A percentile compares a stretch with the other conserved stretches of the same genome.
Evolutionary conservation across 306 rosid species (phyloP).

Genomic region (Albizia julibrissin): DNA sequence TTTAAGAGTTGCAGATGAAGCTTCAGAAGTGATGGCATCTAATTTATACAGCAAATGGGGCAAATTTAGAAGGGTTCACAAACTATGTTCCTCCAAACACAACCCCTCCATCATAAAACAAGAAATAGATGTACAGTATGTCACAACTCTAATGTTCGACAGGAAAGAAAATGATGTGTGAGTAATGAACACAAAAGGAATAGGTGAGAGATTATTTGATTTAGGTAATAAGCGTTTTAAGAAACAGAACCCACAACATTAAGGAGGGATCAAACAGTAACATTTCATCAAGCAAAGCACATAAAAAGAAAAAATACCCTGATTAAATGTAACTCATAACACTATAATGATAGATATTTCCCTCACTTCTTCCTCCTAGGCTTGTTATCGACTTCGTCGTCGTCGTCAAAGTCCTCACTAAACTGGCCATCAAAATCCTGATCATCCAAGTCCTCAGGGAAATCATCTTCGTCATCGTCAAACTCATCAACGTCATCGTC

Average conservation of each 20-base stretch:
- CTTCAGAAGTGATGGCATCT: no score
- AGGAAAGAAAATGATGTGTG: not conserved
- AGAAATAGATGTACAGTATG: not conserved
- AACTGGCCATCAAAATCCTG: not conserved
- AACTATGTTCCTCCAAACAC: not conserved
- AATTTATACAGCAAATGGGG: not conserved
- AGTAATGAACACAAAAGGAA: not conserved
- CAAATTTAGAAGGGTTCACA: not conserved
- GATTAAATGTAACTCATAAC: not conserved
- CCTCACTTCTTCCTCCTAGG: not conserved
- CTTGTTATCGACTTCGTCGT: not conserved
- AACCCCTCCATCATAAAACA: no score
- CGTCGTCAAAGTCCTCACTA: not conserved
- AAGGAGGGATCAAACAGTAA: not conserved
- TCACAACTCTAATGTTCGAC: not conserved
- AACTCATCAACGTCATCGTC: not conserved
- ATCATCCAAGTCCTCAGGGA: not conserved
- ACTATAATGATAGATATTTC: not conserved
- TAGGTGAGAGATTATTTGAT: not conserved
- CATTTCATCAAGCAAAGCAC: not conserved
- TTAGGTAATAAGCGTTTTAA: not conserved
- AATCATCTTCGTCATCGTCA: not conserved
- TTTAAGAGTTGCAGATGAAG: not conserved
- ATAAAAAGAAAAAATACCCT: not conserved
- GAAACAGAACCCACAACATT: not conserved